Conservation (phyloP, 1,284 basidiomycete genomes). For the Malassezia equina region DNA sequence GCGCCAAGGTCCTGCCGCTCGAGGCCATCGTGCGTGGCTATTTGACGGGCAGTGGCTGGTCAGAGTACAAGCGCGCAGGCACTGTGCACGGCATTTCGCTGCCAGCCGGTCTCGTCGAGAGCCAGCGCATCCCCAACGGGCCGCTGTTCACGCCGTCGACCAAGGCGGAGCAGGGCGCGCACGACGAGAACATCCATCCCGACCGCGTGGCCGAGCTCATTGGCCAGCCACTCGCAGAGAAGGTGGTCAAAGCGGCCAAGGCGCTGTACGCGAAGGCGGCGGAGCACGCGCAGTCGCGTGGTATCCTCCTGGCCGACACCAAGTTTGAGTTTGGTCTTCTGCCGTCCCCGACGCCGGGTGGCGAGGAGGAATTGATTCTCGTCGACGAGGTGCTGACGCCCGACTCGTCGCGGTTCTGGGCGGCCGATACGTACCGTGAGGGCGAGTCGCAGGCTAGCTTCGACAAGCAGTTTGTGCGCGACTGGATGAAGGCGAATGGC, state of each 20-base stretch:
- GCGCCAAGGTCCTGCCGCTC: conserved; percentile 80
- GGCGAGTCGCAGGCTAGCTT: conserved; percentile 78
- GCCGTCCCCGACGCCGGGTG: conserved; percentile 5
- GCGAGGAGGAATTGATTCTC: conserved; percentile 58
- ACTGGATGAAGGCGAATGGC: conserved; percentile 56
- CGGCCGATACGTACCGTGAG: conserved; percentile 61
- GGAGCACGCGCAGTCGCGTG: conserved; percentile 63
- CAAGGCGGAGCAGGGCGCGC: conserved; percentile 85
- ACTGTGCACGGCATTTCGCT: conserved; percentile 80
- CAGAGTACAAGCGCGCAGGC: conserved; percentile 76
- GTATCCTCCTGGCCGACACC: conserved; percentile 89
- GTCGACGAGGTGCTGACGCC: conserved; percentile 94
- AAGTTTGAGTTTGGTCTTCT: conserved; percentile 76
- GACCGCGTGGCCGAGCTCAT: conserved; percentile 52
- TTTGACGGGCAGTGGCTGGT: conserved; percentile 92
- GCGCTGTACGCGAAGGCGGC: conserved; percentile 68
- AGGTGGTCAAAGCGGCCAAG: conserved; percentile 58
- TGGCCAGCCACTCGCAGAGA: conserved; percentile 55
- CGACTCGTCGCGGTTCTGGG: conserved; percentile 96
- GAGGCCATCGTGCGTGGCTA: conserved; percentile 96
- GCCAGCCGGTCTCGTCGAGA: conserved; percentile 71
- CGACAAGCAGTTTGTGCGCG: conserved; percentile 92
- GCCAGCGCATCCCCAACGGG: conserved; percentile 53
- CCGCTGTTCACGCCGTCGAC: conserved; percentile 94
- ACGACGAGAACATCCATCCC: conserved; percentile 96